A percentile compares a stretch with the other conserved stretches of the same genome.
These are phyloP conservation scores for Solanum acaule DNA, from an alignment of 257 asterid species.

Conservation along the genomic window DNA sequence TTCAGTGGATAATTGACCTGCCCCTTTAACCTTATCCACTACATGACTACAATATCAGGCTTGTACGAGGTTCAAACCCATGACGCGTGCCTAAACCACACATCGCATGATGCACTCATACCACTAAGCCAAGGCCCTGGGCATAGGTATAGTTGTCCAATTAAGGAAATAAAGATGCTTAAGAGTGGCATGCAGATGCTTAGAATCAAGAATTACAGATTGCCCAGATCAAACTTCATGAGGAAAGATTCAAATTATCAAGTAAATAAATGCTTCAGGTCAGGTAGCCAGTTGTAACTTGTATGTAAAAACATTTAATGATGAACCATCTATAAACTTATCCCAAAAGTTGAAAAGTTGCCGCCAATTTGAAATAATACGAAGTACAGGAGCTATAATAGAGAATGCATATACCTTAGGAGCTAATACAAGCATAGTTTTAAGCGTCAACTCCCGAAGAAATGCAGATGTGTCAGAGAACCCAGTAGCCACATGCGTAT, in stretches of 20 bases:
- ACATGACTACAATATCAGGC: neutral
- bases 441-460: conserved; percentile 86
- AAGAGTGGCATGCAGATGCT: neutral
- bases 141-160: neutral
- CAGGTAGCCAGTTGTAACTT: neutral
- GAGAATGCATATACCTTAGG: conserved; percentile 61
- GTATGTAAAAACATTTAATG: neutral
- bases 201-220: neutral
- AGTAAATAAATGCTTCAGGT: neutral
- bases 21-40: neutral
- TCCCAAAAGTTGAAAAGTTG: neutral
- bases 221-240: neutral
- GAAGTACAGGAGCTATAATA: neutral
- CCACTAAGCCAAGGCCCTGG: neutral
- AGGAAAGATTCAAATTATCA: neutral
- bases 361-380: neutral
- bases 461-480: conserved; percentile 94
- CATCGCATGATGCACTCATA: neutral
- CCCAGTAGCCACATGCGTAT: conserved; percentile 91
- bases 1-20: neutral
- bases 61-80: neutral
- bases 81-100: neutral
- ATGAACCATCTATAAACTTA: neutral
- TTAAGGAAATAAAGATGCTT: neutral
- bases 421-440: conserved; percentile 94